Conservation (phyloP, 1,139 yeast genomes). For the Scheffersomyces lignicola region DNA sequence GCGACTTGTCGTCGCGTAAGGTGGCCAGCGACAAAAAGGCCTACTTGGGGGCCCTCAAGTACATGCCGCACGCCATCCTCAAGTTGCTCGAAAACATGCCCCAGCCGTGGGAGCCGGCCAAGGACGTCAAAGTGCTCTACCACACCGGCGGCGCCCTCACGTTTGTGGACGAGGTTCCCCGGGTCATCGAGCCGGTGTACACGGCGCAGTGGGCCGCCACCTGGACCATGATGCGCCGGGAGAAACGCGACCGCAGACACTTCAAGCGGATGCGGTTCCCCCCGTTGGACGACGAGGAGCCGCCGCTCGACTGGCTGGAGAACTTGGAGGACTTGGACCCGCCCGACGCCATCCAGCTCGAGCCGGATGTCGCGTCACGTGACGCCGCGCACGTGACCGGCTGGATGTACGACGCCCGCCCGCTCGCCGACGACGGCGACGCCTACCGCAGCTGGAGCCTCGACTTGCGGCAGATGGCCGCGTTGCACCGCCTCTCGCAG, state of each 20-base stretch:
- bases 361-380: conserved; percentile 60
- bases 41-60: conserved; percentile 87
- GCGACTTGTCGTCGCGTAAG: conserved; percentile 77
- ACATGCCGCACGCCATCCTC: conserved; percentile 91
- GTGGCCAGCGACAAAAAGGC: conserved; percentile 88
- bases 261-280: conserved; percentile 93
- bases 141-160: conserved; percentile 95
- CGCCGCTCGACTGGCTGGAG: conserved; percentile 81
- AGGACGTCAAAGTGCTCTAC: conserved; percentile 84
- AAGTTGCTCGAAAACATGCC: conserved; percentile 96
- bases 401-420: conserved; percentile 82
- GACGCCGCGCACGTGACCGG: conserved; percentile 62
- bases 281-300: conserved; percentile 97
- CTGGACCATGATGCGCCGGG: conserved; percentile 93
- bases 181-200: conserved; percentile 90
- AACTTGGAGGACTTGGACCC: conserved; percentile 75
- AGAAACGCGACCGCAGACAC: conserved; percentile 85
- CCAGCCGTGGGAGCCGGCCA: conserved; percentile 93
- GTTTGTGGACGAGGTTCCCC: conserved; percentile 87
- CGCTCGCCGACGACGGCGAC: conserved; percentile 73
- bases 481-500: conserved; percentile 62
- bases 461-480: conserved; percentile 60
- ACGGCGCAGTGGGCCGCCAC: conserved; percentile 94
- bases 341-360: conserved; percentile 63
- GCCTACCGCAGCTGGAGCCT: conserved; percentile 76